These are phyloP conservation scores for Amphicarpaea edgeworthii DNA, from an alignment of 306 rosid genomes.

Conservation along the genomic window DNA sequence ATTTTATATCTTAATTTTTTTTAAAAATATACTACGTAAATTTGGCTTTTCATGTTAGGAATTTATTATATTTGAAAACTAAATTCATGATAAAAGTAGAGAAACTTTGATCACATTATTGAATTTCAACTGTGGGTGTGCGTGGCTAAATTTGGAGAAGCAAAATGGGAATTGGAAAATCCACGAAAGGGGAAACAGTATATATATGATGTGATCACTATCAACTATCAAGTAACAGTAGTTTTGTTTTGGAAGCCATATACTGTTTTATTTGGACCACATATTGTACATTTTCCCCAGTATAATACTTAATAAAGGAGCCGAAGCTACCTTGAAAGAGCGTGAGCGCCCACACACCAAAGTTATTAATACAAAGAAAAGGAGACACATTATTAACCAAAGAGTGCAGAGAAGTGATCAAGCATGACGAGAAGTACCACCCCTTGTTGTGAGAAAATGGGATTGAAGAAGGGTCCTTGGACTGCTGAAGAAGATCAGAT, in stretches of 20 bases:
- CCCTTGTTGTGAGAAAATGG: slow-evolving; percentile 93
- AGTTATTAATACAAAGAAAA: not conserved
- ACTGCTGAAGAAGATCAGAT: slow-evolving; percentile 83
- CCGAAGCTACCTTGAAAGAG: slow-evolving; percentile 40
- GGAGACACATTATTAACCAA: not conserved
- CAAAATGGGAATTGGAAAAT: not conserved
- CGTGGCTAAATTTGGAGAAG: not conserved
- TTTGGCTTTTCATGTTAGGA: no score
- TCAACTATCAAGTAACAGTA: no score
- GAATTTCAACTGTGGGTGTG: slow-evolving; percentile 40
- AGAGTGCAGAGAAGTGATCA: slow-evolving; percentile 2
- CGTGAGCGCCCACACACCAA: not conserved
- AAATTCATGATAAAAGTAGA: no score
- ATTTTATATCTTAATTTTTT: no score
- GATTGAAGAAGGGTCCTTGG: slow-evolving; percentile 96
- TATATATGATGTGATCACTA: slow-evolving; percentile 16
- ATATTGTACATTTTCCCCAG: not conserved
- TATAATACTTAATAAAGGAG: not conserved
- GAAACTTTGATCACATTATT: no score
- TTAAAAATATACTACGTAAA: no score
- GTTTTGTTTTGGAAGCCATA: slow-evolving; percentile 42
- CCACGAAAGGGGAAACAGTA: not conserved
- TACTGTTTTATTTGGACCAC: slow-evolving; percentile 26
- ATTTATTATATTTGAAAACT: no score
- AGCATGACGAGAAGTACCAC: slow-evolving; percentile 71